Base-by-base conservation (phyloP, 1,284 basidiomycete species). In the Cryptococcus maquisensis region DNA sequence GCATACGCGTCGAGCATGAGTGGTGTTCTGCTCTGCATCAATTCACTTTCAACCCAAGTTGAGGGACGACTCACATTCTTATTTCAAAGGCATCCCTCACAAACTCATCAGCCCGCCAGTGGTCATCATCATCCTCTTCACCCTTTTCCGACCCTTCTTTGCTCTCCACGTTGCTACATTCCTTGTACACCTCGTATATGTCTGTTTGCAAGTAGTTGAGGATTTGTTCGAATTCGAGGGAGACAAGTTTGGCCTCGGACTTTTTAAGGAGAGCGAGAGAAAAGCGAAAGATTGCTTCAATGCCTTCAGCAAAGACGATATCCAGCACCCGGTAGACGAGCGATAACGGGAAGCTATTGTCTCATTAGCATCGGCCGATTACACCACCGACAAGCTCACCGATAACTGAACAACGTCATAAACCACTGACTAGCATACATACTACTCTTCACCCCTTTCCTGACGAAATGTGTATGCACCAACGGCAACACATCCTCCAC, bases 361-460 rank as follows among this genome's bases (percentile, higher is more conserved):
- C 23, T 28, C 20, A 28, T 26, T 45, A 21, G 16, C 24, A 45
- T 21, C 43, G 24, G n/a, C 10, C 44, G 5, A 12, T 15, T 7
- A 16, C 28, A 46, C 12, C 44, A 21, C 26, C 16, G 42, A 56
- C 24, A 59, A 56, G 72, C 82, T 63, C 67, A 86, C 88, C 88
- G 84, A 74, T 93, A 95, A 64, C 90, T 91, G 78, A 98, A 98
- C 71, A 98, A 80, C 0, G 95, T 98, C 73, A 98, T 82, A 77
- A 98, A 97, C 95, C 96, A 98, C 68, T 97, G 93, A 16, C 88
- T 92, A 15, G 82, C 82, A 70, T 89, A 98, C 93, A 98, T 98
- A 77, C 88, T 93, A 47, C 90, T 92, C 74, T 95, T 96, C 68
- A 98, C 80, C 35, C 95, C 94, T 74, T 96, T 89, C 42, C 94